These are phyloP conservation scores for Trematosphaeria pertusa DNA, from an alignment of 2,329 filamentous ascomycete genomes.

Conservation along the genomic window DNA sequence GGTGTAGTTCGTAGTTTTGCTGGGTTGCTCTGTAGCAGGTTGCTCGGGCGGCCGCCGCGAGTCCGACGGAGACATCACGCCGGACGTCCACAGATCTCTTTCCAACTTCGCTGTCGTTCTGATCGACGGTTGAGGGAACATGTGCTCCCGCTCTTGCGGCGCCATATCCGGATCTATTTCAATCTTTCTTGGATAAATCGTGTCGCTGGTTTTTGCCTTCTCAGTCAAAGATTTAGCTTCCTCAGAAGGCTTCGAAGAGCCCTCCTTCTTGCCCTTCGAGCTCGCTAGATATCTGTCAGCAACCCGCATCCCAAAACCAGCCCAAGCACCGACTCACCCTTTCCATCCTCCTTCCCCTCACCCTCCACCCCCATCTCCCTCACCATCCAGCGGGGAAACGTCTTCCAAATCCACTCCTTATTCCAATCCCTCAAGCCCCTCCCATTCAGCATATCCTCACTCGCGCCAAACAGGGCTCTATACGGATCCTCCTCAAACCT, in stretches of 20 bases:
- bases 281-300: background rate
- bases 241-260: background rate
- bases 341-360: background rate
- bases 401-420: conserved; percentile 38
- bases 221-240: background rate
- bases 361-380: conserved; percentile 30
- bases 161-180: background rate
- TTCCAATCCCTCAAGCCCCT: conserved; percentile 40
- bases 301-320: too few relatives aligned
- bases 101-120: conserved; percentile 23
- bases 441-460: conserved; percentile 42
- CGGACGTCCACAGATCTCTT: conserved; percentile 20
- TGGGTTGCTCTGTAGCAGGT: conserved; percentile 3
- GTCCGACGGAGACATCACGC: conserved; percentile 43
- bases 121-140: conserved; percentile 24
- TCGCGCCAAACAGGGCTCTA: conserved; percentile 51
- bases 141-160: conserved; percentile 8
- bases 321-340: too few relatives aligned
- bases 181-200: conserved; percentile 22
- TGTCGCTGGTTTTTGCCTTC: background rate
- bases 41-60: conserved; percentile 32
- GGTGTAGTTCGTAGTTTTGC: background rate
- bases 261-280: background rate
- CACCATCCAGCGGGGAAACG: conserved; percentile 41
- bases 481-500: conserved; percentile 51